These are phyloP conservation scores for Plicaturopsis crispa DNA, from an alignment of 768 basidiomycete genomes.

Conservation along the genomic window DNA sequence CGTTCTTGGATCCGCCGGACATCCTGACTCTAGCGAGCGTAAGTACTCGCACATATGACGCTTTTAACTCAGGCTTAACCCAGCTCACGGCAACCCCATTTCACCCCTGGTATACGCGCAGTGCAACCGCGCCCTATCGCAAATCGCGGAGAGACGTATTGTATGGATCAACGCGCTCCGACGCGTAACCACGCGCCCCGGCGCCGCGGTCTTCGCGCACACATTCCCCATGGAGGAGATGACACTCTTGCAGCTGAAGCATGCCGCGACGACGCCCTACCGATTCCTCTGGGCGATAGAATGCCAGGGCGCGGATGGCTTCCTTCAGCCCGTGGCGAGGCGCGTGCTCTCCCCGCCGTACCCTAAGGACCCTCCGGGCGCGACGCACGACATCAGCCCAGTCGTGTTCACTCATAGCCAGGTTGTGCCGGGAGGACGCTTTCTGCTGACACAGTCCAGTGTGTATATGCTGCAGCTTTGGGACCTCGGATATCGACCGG, in stretches of 20 bases:
- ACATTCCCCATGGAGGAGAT: constrained; percentile 19
- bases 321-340: constrained; percentile 4
- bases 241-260: constrained; percentile 17
- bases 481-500: constrained; percentile 22
- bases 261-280: constrained; percentile 16
- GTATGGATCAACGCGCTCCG: constrained; percentile 22
- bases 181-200: constrained; percentile 12
- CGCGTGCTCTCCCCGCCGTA: background rate
- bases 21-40: constrained; percentile 10
- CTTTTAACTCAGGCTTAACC: too few relatives aligned
- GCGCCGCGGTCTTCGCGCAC: constrained; percentile 13
- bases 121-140: constrained; percentile 16
- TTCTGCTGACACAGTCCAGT: constrained; percentile 14
- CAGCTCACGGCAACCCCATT: too few relatives aligned
- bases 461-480: constrained; percentile 15
- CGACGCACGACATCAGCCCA: constrained; percentile 4
- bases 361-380: background rate
- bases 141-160: constrained; percentile 13
- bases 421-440: constrained; percentile 24
- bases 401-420: constrained; percentile 8
- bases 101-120: constrained; percentile 6
- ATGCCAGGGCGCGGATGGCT: constrained; percentile 9
- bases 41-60: background rate
- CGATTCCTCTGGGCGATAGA: constrained; percentile 10
- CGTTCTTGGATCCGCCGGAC: constrained; percentile 10